Percentiles rank a stretch among this genome's conserved stretches.
Conservation (phyloP, 768 basidiomycete species). For the Tubosaeta sp. region DNA sequence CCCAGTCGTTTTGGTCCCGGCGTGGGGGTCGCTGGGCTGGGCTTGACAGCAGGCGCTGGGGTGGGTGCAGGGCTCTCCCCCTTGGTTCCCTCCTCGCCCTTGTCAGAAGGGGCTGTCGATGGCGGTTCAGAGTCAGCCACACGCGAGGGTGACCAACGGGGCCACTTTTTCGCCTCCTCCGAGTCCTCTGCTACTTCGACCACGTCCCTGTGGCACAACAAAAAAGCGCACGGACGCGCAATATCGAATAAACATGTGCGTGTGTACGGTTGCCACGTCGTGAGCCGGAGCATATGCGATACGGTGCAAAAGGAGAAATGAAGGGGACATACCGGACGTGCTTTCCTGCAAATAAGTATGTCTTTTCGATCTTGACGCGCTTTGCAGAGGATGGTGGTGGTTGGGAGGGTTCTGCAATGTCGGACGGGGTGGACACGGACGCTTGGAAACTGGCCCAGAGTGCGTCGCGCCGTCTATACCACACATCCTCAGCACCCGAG, state of each 20-base stretch:
- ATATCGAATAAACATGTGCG: too few relatives aligned
- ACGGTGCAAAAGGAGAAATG: neutral
- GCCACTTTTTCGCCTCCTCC: conserved; percentile 74
- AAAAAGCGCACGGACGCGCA: too few relatives aligned
- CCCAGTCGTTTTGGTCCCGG: too few relatives aligned
- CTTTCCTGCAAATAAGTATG: conserved; percentile 74
- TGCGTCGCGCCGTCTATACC: conserved; percentile 56
- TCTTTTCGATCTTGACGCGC: conserved; percentile 64
- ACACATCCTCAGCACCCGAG: conserved; percentile 34
- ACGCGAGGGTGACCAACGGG: conserved; percentile 39
- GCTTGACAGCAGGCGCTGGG: neutral
- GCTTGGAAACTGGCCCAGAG: conserved; percentile 70
- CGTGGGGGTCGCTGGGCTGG: conserved; percentile 42
- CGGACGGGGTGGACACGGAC: conserved; percentile 44
- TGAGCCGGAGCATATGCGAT: too few relatives aligned
- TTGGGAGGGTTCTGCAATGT: too few relatives aligned
- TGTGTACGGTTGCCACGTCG: too few relatives aligned
- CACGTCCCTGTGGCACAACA: too few relatives aligned
- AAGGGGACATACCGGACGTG: conserved; percentile 54
- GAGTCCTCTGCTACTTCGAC: conserved; percentile 71
- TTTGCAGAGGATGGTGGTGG: conserved; percentile 27
- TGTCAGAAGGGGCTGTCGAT: too few relatives aligned
- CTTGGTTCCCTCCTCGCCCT: too few relatives aligned
- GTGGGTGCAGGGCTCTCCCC: too few relatives aligned
- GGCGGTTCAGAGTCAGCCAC: too few relatives aligned